phyloP scores from a whole-genome alignment of 345 rosid genomes.

The Turnera subulata region DNA sequence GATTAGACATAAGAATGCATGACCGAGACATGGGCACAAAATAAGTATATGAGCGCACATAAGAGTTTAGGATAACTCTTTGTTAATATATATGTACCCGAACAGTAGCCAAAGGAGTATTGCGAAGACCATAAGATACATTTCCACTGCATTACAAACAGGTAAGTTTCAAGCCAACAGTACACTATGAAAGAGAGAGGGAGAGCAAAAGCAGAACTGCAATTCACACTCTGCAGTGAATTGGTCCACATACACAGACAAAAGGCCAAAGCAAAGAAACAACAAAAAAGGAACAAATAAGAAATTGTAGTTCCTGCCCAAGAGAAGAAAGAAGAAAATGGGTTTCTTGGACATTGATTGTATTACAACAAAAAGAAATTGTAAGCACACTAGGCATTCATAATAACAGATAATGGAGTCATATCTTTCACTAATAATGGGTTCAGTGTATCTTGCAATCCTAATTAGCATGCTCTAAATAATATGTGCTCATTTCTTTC shows the following conservation, averaged over 20 bases:
- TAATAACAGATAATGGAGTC: too few species aligned
- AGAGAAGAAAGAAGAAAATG: too few species aligned
- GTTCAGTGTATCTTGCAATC: conserved; percentile 26
- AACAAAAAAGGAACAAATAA: background rate
- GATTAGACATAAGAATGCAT: too few species aligned
- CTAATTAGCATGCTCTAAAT: conserved; percentile 83
- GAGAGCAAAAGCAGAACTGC: background rate
- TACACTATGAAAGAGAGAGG: background rate
- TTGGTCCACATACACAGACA: background rate
- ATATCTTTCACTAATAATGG: too few species aligned
- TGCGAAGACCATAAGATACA: conserved; percentile 80
- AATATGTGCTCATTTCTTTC: conserved; percentile 98
- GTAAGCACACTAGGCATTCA: too few species aligned
- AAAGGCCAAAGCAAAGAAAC: background rate
- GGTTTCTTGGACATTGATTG: too few species aligned
- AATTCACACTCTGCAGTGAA: too few species aligned
- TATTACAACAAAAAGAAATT: too few species aligned
- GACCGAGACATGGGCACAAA: too few species aligned
- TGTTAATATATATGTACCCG: conserved; percentile 37
- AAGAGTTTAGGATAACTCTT: too few species aligned
- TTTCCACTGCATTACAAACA: conserved; percentile 58
- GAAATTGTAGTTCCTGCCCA: background rate
- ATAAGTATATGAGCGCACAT: too few species aligned
- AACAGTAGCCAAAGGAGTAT: conserved; percentile 66
- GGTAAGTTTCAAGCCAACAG: conserved; percentile 9